Base-by-base conservation (phyloP, 495 filamentous ascomycete species). In the Cercophora samala region DNA sequence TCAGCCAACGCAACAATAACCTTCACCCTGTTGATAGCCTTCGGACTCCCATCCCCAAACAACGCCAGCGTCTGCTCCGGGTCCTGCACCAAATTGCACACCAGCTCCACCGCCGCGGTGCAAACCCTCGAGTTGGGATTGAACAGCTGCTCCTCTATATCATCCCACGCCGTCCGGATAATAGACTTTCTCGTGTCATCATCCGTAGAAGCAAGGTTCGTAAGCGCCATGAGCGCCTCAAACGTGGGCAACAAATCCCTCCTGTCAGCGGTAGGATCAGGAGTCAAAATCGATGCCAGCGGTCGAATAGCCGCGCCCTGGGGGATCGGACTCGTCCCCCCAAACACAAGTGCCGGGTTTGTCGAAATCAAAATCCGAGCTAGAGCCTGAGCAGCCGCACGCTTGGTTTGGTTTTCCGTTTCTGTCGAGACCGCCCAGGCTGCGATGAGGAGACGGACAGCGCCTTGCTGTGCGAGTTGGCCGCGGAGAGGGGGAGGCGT, bases 321-420 rank as follows among this genome's bases (percentile, higher is more conserved):
- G 2, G 93, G 87, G 1, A 88, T 86, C 19, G 89, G 87, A 1
- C 89, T 87, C 4, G 89, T 90, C 13, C 89, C 84, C 42, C 89
- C 88, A 78, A 98, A 98, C 59, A 97, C 87, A 69, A 91, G 92
- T 15, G 86, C 74, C 3, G 95, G 95, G 75, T 99, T 90, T 55
- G 91, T 90, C 8, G 89, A 93, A 66, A 98, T 94, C 23, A 99
- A 84, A 66, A 98, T 91, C 17, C 93, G 89, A n/a, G 94, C 92
- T 5, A 98, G 83, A 1, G 92, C 90, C 72, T 98, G 94, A 2
- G 95, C 89, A 17, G 92, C 87, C 54, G 83, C 86, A 13, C 84
- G 82, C 21, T 83, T 86, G 13, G 86, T 80, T 64, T 85, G 68
- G 58, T 76, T 62, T 63, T 86, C 81, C 3, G 82, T 76, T 9